Conservation (phyloP, 148 eudicot species). For the Selenicereus undatus region DNA sequence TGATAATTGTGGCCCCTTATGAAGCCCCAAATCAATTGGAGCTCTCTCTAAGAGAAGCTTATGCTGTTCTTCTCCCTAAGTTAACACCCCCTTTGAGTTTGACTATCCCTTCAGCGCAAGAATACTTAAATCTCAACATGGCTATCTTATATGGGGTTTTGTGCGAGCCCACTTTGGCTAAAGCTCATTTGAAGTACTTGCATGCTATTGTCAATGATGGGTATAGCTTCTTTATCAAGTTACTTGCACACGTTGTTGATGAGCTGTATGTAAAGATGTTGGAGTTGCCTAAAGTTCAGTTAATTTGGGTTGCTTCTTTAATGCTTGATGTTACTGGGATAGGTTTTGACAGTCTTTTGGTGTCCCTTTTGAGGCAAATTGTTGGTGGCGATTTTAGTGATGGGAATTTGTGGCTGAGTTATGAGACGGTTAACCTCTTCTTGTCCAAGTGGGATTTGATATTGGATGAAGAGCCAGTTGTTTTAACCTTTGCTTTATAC, state of each 20-base stretch:
- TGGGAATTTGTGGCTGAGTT: slow-evolving; percentile 76
- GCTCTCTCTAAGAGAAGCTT: slow-evolving; percentile 57
- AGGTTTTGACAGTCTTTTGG: slow-evolving; percentile 55
- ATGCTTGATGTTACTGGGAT: slow-evolving; percentile 62
- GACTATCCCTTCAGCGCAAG: slow-evolving; percentile 39
- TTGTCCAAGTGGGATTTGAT: slow-evolving; percentile 62
- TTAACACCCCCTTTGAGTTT: slow-evolving; percentile 69
- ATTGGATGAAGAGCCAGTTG: slow-evolving; percentile 58
- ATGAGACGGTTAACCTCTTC: slow-evolving; percentile 49
- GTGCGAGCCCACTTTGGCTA: slow-evolving; percentile 48
- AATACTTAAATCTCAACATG: slow-evolving; percentile 49
- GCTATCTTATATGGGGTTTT: slow-evolving; percentile 72
- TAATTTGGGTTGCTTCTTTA: slow-evolving; percentile 61
- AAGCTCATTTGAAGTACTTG: slow-evolving; percentile 58
- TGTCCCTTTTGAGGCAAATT: slow-evolving; percentile 83
- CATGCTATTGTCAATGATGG: slow-evolving; percentile 75
- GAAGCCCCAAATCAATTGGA: slow-evolving; percentile 63
- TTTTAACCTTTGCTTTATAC: slow-evolving; percentile 63
- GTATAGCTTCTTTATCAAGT: slow-evolving; percentile 46
- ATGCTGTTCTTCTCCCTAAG: slow-evolving; percentile 35
- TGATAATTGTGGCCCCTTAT: slow-evolving; percentile 34
- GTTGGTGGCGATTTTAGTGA: slow-evolving; percentile 70
- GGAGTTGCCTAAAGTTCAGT: slow-evolving; percentile 47
- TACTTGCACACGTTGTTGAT: slow-evolving; percentile 51
- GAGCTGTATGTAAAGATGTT: slow-evolving; percentile 55